A percentile compares a stretch with the other conserved stretches of the same genome.
Conservation (phyloP, 768 basidiomycete species). For the Serendipita sp. region DNA sequence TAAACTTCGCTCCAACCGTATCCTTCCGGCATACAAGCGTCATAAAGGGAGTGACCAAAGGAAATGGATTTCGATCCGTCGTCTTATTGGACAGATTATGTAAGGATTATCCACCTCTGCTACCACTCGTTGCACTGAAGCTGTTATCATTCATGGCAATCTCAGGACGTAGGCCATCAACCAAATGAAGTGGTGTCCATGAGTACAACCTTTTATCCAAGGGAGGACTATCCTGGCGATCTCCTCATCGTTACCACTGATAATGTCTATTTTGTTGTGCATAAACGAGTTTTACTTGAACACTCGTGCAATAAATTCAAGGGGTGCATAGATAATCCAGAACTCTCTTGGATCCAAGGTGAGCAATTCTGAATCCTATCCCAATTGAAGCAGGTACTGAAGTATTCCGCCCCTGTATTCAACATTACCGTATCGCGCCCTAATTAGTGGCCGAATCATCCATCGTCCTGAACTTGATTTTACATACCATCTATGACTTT, state of each 20-base stretch:
- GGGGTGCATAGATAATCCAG: constrained; percentile 30
- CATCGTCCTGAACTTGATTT: constrained; percentile 46
- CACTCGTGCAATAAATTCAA: constrained; percentile 52
- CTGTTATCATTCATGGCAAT: too few relatives aligned
- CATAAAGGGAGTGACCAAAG: too few relatives aligned
- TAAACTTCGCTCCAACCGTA: too few relatives aligned
- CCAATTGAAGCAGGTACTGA: not conserved
- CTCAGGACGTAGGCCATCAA: not conserved
- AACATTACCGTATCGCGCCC: not conserved
- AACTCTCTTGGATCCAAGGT: not conserved
- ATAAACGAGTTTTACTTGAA: constrained; percentile 37
- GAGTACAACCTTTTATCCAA: not conserved
- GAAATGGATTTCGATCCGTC: too few relatives aligned
- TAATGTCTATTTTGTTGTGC: constrained; percentile 72
- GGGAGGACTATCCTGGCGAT: constrained; percentile 22
- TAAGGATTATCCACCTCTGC: too few relatives aligned
- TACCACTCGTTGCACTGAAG: too few relatives aligned
- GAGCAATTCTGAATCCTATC: not conserved
- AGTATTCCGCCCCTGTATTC: not conserved
- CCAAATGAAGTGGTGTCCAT: not conserved
- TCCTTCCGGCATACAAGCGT: too few relatives aligned
- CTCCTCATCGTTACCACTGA: constrained; percentile 53
- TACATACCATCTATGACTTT: constrained; percentile 57
- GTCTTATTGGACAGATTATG: too few relatives aligned
- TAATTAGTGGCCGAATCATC: constrained; percentile 16